Evolutionary conservation across 768 basidiomycete species (phyloP).

Genomic region (Mycena rebaudengoi): DNA sequence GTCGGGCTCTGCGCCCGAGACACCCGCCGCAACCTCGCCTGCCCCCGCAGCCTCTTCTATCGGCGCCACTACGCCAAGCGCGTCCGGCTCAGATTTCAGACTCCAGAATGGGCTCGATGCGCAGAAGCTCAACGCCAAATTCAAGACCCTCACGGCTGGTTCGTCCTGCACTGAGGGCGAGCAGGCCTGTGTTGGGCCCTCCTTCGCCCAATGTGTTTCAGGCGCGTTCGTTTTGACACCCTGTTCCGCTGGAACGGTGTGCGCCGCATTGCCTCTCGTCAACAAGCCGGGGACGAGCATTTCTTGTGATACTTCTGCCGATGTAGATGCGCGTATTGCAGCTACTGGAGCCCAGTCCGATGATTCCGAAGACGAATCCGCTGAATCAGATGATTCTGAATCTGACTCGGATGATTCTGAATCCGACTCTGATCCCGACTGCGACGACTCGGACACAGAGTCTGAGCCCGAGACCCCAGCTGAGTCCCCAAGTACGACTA

Average conservation of each 20-base stretch:
- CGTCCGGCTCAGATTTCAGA: slow-evolving; percentile 37
- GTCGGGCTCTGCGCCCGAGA: background rate
- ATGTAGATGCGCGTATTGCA: slow-evolving; percentile 53
- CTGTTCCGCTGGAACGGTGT: slow-evolving; percentile 49
- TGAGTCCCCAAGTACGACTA: background rate
- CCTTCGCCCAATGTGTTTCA: slow-evolving; percentile 62
- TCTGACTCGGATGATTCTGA: slow-evolving; percentile 43
- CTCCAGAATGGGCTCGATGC: slow-evolving; percentile 59
- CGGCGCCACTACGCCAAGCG: too few species aligned
- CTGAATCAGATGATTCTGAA: slow-evolving; percentile 30
- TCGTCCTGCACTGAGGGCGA: slow-evolving; percentile 51
- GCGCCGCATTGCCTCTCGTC: slow-evolving; percentile 63
- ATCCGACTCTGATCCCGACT: slow-evolving; percentile 42
- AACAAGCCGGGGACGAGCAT: slow-evolving; percentile 61
- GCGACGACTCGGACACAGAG: slow-evolving; percentile 44
- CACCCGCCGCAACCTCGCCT: background rate
- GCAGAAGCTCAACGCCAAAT: slow-evolving; percentile 60
- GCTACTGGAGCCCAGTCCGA: slow-evolving; percentile 47
- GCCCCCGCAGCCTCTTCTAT: background rate
- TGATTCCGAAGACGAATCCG: slow-evolving; percentile 32
- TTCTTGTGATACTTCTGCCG: slow-evolving; percentile 57
- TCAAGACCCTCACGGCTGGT: slow-evolving; percentile 51
- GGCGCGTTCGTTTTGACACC: slow-evolving; percentile 52
- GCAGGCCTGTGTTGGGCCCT: slow-evolving; percentile 52
- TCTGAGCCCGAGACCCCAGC: background rate